phyloP scores from a whole-genome alignment of 2,329 filamentous ascomycete genomes.

The Fusarium circinatum region DNA sequence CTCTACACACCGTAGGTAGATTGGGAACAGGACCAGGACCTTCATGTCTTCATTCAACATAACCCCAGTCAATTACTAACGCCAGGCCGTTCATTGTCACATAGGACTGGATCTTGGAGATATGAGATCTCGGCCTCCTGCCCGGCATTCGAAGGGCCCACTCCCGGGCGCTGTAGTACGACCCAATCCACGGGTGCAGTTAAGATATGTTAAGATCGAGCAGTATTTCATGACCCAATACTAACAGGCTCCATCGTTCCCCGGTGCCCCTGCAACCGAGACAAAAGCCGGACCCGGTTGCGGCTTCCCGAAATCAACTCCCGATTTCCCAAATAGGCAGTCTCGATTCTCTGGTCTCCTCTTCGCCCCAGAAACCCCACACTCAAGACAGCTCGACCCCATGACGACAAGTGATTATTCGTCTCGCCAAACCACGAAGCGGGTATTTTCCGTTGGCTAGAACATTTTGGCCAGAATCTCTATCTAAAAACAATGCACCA shows the following conservation, averaged over 20 bases:
- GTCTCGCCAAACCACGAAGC: conserved; percentile 10
- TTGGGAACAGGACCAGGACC: not conserved
- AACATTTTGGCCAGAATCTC: not conserved
- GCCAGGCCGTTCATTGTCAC: not conserved
- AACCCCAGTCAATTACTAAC: not conserved
- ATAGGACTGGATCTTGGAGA: conserved; percentile 6
- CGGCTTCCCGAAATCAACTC: conserved; percentile 45
- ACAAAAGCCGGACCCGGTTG: conserved; percentile 40
- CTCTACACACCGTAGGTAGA: not conserved
- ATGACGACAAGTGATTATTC: conserved; percentile 29
- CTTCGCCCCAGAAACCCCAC: conserved; percentile 43
- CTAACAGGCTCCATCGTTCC: conserved; percentile 17
- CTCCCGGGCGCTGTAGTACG: conserved; percentile 3
- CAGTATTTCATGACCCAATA: rapidly evolving
- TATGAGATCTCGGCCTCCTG: conserved; percentile 19
- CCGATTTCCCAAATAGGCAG: conserved; percentile 43
- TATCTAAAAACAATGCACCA: conserved; percentile 1
- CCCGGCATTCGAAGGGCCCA: conserved; percentile 21
- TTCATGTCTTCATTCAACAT: not conserved
- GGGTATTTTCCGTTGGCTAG: conserved; percentile 15
- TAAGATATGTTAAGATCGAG: conserved; percentile 10
- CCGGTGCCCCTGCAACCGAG: conserved; percentile 29
- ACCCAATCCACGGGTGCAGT: not conserved
- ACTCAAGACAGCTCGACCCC: conserved; percentile 25
- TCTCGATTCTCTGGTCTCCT: conserved; percentile 31